Percentiles rank a stretch among this genome's conserved stretches.
Evolutionary conservation across 352 stramenopile species (phyloP).

Genomic region (Phytophthora foliorum): DNA sequence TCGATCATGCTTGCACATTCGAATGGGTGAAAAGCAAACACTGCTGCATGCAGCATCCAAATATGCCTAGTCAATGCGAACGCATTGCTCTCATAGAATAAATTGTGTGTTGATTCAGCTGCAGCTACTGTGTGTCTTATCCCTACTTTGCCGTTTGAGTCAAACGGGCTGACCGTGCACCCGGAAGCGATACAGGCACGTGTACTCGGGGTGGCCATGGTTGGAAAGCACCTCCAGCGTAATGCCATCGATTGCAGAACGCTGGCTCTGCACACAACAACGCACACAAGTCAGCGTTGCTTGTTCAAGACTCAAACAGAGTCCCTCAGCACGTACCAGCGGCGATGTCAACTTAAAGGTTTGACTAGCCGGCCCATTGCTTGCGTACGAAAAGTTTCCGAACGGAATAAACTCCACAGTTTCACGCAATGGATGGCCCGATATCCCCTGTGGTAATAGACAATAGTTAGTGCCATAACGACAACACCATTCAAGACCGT

Average conservation of each 20-base stretch:
- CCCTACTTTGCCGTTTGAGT: slow-evolving; percentile 8
- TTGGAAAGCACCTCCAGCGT: slow-evolving; percentile 86
- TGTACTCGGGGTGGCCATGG: slow-evolving; percentile 87
- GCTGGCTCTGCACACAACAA: slow-evolving; percentile 44
- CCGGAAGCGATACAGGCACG: slow-evolving; percentile 91
- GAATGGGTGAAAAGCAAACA: slow-evolving; percentile 74
- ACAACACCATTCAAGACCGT: background rate
- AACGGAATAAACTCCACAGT: slow-evolving; percentile 66
- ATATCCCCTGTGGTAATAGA: slow-evolving; percentile 49
- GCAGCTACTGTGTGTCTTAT: slow-evolving; percentile 14
- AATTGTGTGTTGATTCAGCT: slow-evolving; percentile 34
- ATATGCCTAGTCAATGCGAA: slow-evolving; percentile 16
- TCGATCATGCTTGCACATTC: slow-evolving; percentile 70
- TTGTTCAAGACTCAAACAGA: background rate
- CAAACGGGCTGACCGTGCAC: slow-evolving; percentile 72
- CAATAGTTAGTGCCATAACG: slow-evolving; percentile 5
- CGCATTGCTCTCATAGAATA: slow-evolving; percentile 31
- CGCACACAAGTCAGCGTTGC: slow-evolving; percentile 7
- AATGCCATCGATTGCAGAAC: slow-evolving; percentile 68
- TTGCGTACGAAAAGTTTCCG: slow-evolving; percentile 80
- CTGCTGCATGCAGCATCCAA: slow-evolving; percentile 29
- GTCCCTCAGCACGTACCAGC: slow-evolving; percentile 36
- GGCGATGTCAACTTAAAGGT: slow-evolving; percentile 69
- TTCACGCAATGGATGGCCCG: slow-evolving; percentile 47
- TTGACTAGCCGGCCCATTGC: slow-evolving; percentile 62